Evolutionary conservation across 2,329 filamentous ascomycete species (phyloP).

Genomic region (Ophiostoma australiae): DNA sequence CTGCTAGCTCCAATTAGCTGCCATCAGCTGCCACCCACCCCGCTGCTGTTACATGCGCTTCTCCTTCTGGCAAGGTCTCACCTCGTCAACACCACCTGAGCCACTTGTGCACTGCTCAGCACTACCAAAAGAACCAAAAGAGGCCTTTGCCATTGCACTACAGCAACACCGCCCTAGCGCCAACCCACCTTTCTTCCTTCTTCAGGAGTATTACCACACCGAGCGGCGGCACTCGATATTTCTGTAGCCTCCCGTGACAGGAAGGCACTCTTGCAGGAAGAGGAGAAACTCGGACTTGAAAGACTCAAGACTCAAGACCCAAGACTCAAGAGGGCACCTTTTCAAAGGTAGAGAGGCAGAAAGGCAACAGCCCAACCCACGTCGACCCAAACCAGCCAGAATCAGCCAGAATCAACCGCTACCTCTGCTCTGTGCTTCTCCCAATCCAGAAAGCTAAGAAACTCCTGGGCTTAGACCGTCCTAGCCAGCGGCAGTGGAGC

Average conservation of each 20-base stretch:
- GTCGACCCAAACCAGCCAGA: no score
- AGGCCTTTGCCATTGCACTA: background rate
- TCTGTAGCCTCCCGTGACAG: conserved; percentile 8
- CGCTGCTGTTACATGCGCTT: conserved; percentile 14
- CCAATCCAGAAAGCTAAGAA: background rate
- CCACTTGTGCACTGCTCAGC: background rate
- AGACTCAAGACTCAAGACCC: no score
- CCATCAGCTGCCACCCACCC: conserved; percentile 11
- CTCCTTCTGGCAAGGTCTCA: conserved; percentile 15
- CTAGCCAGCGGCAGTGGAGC: conserved; percentile 23
- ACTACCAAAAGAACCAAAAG: background rate
- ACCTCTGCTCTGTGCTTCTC: background rate
- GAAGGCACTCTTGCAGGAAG: background rate
- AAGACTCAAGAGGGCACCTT: background rate
- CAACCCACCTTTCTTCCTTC: conserved; percentile 11
- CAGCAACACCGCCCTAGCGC: conserved; percentile 1
- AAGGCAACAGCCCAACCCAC: background rate
- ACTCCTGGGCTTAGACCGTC: conserved; percentile 10
- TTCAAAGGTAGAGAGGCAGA: background rate
- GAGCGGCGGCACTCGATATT: conserved; percentile 13
- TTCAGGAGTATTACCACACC: conserved; percentile 8
- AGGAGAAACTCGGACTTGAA: background rate
- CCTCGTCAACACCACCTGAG: background rate
- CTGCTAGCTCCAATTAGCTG: background rate
- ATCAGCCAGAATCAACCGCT: background rate